Evolutionary conservation across 2,329 filamentous ascomycete genomes (phyloP).

Genomic region (Cryphonectria nitschkei): DNA sequence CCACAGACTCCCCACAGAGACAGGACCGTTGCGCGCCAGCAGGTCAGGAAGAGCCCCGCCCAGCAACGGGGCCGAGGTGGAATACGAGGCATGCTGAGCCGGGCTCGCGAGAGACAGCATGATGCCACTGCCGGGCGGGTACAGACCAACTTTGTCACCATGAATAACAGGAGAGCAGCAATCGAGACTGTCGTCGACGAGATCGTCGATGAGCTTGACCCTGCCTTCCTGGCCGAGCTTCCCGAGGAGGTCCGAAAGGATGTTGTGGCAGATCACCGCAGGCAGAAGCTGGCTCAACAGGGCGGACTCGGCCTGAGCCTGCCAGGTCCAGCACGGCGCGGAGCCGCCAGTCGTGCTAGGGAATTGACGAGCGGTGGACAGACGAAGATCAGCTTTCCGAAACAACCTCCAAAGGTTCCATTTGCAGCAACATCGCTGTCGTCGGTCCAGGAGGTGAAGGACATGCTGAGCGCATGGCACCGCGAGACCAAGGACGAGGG

Average conservation of each 20-base stretch:
- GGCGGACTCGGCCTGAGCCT: conserved; percentile 50
- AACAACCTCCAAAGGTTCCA: conserved; percentile 48
- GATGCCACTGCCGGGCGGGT: conserved; percentile 63
- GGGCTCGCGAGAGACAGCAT: conserved; percentile 54
- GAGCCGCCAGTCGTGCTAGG: conserved; percentile 15
- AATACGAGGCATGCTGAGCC: conserved; percentile 45
- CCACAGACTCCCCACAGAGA: conserved; percentile 62
- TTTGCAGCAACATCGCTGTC: conserved; percentile 51
- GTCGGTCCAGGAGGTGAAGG: conserved; percentile 64
- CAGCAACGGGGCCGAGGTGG: conserved; percentile 62
- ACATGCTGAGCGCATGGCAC: conserved; percentile 78
- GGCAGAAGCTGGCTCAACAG: conserved; percentile 62
- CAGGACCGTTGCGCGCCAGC: conserved; percentile 51
- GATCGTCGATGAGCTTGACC: conserved; percentile 60
- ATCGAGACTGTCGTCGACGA: conserved; percentile 38
- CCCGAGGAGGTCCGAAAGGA: conserved; percentile 81
- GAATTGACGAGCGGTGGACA: conserved; percentile 38
- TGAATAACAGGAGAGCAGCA: conserved; percentile 41
- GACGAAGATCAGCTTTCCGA: conserved; percentile 50
- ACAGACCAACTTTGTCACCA: conserved; percentile 71
- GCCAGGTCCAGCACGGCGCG: conserved; percentile 39
- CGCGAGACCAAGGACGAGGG: conserved; percentile 71
- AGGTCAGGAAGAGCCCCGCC: conserved; percentile 63
- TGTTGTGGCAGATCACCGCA: conserved; percentile 74
- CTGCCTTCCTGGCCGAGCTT: conserved; percentile 78